phyloP scores from a whole-genome alignment of 2,329 filamentous ascomycete genomes.

The Calonectria leucothoes region DNA sequence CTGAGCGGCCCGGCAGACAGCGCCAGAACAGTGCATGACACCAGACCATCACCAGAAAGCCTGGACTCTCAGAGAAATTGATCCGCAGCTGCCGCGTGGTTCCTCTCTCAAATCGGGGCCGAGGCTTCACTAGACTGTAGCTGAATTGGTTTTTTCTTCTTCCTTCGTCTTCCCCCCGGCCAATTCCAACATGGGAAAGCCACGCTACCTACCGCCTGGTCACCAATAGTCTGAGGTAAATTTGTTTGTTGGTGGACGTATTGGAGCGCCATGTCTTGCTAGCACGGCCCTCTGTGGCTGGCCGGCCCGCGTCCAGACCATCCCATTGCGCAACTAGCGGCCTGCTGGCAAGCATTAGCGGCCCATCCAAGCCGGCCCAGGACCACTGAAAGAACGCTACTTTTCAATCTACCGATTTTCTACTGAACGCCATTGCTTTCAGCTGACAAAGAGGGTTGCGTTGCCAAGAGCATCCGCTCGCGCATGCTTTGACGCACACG shows the following conservation, averaged over 20 bases:
- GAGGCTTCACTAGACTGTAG: neutral
- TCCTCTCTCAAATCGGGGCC: neutral
- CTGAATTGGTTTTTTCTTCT: neutral
- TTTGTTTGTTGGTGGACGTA: neutral
- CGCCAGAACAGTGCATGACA: neutral
- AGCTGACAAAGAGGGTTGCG: neutral
- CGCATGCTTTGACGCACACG: neutral
- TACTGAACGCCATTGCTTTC: neutral
- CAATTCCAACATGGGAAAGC: neutral
- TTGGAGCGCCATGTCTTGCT: neutral
- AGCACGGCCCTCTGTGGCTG: conserved; percentile 1
- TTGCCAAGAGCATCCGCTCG: neutral
- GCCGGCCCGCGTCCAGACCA: neutral
- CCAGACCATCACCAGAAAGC: neutral
- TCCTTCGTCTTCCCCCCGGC: neutral
- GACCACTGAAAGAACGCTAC: neutral
- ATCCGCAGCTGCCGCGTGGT: neutral
- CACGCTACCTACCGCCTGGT: neutral
- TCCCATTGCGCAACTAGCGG: neutral
- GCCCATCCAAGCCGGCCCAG: neutral
- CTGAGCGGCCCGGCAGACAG: neutral
- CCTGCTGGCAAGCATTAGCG: neutral
- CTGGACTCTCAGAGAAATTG: neutral
- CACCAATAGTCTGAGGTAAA: conserved; percentile 1
- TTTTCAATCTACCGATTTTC: neutral